Evolutionary conservation across 345 rosid genomes (phyloP), one percentile per base, ranked within the genome.

Genomic region (Aquilaria yunnanensis): DNA sequence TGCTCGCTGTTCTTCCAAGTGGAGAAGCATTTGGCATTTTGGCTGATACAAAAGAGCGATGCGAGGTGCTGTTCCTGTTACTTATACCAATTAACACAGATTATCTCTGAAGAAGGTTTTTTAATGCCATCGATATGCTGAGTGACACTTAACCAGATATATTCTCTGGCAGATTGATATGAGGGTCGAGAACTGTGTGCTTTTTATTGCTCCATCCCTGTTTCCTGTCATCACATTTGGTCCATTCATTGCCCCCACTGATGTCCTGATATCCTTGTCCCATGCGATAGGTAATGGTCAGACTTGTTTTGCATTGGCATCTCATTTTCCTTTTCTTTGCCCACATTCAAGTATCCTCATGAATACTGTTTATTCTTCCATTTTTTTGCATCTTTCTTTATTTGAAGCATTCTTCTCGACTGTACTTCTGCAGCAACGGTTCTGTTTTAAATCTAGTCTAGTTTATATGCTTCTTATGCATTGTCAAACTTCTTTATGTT

Each of bases 1-100:
- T 92, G 43, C 73, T 92, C 41, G 91, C 77, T 65, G 78, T 92
- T 76, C 91, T 89, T 80, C 92, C 94, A 11, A 79, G 62, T 70
- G 98, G 96, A 69, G 96, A 89, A 71, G 81, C 96, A 32, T 46
- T 92, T 8, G 98, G 96, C 10, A 74, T 92, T 75, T 93, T 92
- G 77, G 98, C 96, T 65, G 98, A 89, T 78, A 89, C 97, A 47
- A 85, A 96, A 16, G 67, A 67, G 2, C 85, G 83, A 33, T 89
- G 98, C 75, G 97, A 92, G 98, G 98, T 92, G 61, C 61, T 46
- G 46, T 70, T 61, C 47, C 31, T 43, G 32, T 67, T 4, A 45
- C 29, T 29, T 23, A 62, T 14, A 37, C 8, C 43, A 37, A 37
- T 37, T 37, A 23, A 14, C 51, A 6, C 54, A n/a, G 10, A 46